phyloP scores from a whole-genome alignment of 108 stramenopile genomes.

The Skeletonema costatum region DNA sequence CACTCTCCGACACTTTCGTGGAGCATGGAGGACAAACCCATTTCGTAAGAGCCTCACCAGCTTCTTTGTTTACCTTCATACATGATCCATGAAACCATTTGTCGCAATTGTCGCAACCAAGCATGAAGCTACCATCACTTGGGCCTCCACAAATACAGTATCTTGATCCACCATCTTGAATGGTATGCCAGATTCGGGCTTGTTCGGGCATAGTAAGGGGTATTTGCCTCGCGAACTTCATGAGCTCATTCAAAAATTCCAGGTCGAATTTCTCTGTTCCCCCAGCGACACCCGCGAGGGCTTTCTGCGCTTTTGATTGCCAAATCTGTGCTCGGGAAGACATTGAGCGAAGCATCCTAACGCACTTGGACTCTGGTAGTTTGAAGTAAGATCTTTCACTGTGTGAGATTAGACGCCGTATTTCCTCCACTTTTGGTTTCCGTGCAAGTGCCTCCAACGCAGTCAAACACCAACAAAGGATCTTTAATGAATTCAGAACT shows the following conservation, averaged over 20 bases:
- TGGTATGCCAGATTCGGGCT: slow-evolving; percentile 46
- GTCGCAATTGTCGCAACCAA: slow-evolving; percentile 83
- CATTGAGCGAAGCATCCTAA: slow-evolving; percentile 65
- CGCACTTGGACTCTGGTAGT: slow-evolving; percentile 70
- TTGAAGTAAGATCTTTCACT: slow-evolving; percentile 45
- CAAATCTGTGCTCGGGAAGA: slow-evolving; percentile 53
- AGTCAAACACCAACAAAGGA: slow-evolving; percentile 67
- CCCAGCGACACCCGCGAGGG: slow-evolving; percentile 55
- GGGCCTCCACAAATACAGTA: slow-evolving; percentile 81
- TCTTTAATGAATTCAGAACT: slow-evolving; percentile 60
- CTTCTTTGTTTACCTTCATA: slow-evolving; percentile 56
- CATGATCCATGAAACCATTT: slow-evolving; percentile 90
- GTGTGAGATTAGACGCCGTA: slow-evolving; percentile 45
- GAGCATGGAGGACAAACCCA: slow-evolving; percentile 69
- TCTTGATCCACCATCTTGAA: slow-evolving; percentile 67
- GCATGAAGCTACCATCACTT: slow-evolving; percentile 87
- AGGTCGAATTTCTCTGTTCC: slow-evolving; percentile 52
- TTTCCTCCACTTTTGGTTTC: slow-evolving; percentile 57
- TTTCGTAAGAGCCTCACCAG: slow-evolving; percentile 41
- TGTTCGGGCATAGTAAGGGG: slow-evolving; percentile 60
- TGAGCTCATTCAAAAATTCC: slow-evolving; percentile 49
- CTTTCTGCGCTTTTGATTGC: slow-evolving; percentile 64
- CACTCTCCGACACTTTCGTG: slow-evolving; percentile 10
- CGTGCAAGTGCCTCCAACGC: slow-evolving; percentile 50
- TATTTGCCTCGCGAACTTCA: slow-evolving; percentile 39